Evolutionary conservation across 257 asterid genomes (phyloP).

Genomic region (Lycium ferocissimum): DNA sequence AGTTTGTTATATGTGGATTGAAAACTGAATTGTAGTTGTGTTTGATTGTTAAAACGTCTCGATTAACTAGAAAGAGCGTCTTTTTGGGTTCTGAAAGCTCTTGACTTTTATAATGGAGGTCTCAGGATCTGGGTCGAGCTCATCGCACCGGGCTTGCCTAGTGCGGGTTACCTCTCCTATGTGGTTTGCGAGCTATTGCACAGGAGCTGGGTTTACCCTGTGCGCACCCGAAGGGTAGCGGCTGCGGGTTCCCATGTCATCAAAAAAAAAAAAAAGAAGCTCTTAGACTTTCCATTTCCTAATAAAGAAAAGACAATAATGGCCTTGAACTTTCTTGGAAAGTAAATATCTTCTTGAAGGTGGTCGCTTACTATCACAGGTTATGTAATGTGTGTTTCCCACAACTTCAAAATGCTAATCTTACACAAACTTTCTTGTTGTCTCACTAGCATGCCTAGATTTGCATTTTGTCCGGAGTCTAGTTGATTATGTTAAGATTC

Average conservation of each 20-base stretch:
- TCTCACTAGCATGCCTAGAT: background rate
- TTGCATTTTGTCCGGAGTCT: background rate
- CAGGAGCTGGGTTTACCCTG: too few species aligned
- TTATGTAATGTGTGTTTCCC: background rate
- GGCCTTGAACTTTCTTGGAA: background rate
- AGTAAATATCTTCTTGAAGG: background rate
- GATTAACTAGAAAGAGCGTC: background rate
- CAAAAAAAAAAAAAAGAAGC: too few species aligned
- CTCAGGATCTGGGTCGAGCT: too few species aligned
- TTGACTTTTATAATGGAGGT: too few species aligned
- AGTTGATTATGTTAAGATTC: too few species aligned
- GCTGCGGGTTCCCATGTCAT: too few species aligned
- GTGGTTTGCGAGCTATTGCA: too few species aligned
- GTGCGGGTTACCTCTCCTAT: too few species aligned
- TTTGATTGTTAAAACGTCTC: slow-evolving; percentile 4
- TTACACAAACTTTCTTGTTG: background rate
- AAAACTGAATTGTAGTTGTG: background rate
- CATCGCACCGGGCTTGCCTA: too few species aligned
- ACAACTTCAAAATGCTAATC: background rate
- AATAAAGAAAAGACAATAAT: background rate
- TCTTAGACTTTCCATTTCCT: background rate
- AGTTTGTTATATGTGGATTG: background rate
- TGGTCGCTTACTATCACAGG: background rate
- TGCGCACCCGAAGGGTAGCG: too few species aligned
- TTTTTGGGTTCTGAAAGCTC: background rate